Conservation (phyloP, 192 early-diverging fungal genomes). For the Umbelopsis ramanniana region DNA sequence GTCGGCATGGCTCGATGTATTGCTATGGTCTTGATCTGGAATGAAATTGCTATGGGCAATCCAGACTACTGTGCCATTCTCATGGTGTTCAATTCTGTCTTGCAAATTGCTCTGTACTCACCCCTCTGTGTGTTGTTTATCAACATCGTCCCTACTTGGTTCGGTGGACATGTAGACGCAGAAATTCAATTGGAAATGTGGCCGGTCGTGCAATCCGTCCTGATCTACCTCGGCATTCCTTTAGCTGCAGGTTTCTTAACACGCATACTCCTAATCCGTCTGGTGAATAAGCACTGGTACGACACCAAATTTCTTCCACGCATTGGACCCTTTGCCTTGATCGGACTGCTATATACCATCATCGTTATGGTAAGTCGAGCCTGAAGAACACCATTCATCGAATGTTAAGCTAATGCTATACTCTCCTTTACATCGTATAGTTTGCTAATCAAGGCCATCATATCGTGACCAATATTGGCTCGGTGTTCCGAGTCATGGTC, state of each 20-base stretch:
- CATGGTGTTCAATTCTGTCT: slow-evolving; percentile 70
- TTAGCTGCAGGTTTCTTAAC: slow-evolving; percentile 63
- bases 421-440: background rate
- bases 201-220: slow-evolving; percentile 55
- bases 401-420: too few species aligned
- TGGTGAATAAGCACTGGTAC: slow-evolving; percentile 53
- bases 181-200: slow-evolving; percentile 54
- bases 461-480: slow-evolving; percentile 64
- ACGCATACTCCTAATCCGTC: slow-evolving; percentile 42
- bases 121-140: slow-evolving; percentile 65
- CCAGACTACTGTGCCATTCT: slow-evolving; percentile 69
- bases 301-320: slow-evolving; percentile 55
- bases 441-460: slow-evolving; percentile 66
- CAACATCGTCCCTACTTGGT: slow-evolving; percentile 50
- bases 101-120: slow-evolving; percentile 67
- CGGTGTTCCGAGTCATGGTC: slow-evolving; percentile 60
- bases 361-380: slow-evolving; percentile 52
- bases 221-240: slow-evolving; percentile 73
- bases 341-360: slow-evolving; percentile 71
- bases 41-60: slow-evolving; percentile 68
- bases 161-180: slow-evolving; percentile 28
- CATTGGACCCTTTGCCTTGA: slow-evolving; percentile 57
- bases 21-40: slow-evolving; percentile 84
- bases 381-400: too few species aligned
- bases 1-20: slow-evolving; percentile 63